A percentile compares a stretch with the other conserved stretches of the same genome.
Evolutionary conservation across 768 basidiomycete genomes (phyloP).

Genomic region (Hemileccinum rubropunctum): DNA sequence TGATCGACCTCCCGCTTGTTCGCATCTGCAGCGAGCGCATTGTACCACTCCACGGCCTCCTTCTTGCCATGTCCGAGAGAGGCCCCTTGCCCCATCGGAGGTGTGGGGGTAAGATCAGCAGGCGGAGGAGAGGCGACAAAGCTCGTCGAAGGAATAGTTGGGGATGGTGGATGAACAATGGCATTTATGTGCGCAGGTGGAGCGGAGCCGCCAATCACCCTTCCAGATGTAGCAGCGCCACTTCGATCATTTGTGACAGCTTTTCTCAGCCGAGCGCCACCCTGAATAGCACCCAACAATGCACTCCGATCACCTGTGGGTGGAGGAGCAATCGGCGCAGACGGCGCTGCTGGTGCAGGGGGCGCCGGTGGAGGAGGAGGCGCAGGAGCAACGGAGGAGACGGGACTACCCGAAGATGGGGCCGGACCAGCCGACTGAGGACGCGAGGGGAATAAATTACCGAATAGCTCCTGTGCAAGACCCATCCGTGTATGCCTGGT

Average conservation of each 20-base stretch:
- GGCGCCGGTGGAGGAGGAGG: conserved; percentile 38
- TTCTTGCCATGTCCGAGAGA: conserved; percentile 45
- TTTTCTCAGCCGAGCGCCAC: conserved; percentile 68
- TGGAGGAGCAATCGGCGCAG: conserved; percentile 36
- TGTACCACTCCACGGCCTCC: conserved; percentile 91
- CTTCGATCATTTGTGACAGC: conserved; percentile 84
- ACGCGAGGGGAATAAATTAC: conserved; percentile 57
- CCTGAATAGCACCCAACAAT: conserved; percentile 76
- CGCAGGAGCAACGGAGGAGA: conserved; percentile 33
- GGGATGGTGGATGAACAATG: conserved; percentile 40
- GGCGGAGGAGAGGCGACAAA: conserved; percentile 19
- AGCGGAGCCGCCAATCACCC: conserved; percentile 70
- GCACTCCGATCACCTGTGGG: conserved; percentile 57
- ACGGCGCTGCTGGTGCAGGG: conserved; percentile 9
- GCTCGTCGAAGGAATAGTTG: conserved; percentile 1
- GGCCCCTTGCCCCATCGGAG: conserved; percentile 11
- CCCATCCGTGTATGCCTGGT: conserved; percentile 60
- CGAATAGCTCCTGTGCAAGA: conserved; percentile 80
- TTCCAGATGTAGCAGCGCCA: conserved; percentile 63
- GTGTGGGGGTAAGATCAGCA: conserved; percentile 15
- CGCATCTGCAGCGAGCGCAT: conserved; percentile 65
- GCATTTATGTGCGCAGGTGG: conserved; percentile 68
- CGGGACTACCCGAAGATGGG: conserved; percentile 17
- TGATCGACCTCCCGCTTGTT: conserved; percentile 48
- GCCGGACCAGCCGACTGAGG: conserved; percentile 53